Percentiles rank a stretch among this genome's conserved stretches.
phyloP scores from a whole-genome alignment of 768 basidiomycete genomes.

The Arthromyces matolae region DNA sequence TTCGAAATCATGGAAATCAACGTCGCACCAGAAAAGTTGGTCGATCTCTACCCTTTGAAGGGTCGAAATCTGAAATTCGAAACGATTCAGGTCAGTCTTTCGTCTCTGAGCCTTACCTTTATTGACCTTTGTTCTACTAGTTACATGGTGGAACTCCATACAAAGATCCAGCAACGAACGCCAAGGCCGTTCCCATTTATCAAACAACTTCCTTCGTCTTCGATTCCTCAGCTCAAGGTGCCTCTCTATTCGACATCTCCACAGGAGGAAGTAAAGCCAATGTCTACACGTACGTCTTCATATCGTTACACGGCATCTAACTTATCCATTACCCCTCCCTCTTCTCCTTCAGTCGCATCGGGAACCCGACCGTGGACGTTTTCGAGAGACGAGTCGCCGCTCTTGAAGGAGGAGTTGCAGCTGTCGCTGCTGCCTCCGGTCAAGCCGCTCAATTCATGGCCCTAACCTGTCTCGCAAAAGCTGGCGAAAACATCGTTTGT shows the following conservation, averaged over 20 bases:
- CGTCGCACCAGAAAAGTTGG: constrained; percentile 5
- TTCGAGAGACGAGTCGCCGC: constrained; percentile 66
- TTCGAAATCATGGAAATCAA: constrained; percentile 12
- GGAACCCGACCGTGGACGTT: constrained; percentile 35
- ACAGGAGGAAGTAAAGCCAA: constrained; percentile 9
- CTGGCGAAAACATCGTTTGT: constrained; percentile 65
- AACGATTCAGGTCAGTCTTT: constrained; percentile 27
- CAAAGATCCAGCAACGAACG: constrained; percentile 49
- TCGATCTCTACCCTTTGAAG: constrained; percentile 22
- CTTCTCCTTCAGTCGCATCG: constrained; percentile 7
- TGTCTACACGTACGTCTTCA: constrained; percentile 4
- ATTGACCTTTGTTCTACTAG: constrained; percentile 31
- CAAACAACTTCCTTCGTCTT: constrained; percentile 54
- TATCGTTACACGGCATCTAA: not conserved
- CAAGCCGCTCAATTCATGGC: constrained; percentile 64
- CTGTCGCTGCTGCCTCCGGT: constrained; percentile 55
- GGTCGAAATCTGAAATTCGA: constrained; percentile 49
- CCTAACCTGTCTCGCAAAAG: constrained; percentile 44
- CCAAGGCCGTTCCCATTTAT: constrained; percentile 64
- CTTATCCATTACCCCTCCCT: too few species aligned
- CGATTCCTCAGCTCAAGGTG: constrained; percentile 45
- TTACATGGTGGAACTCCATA: constrained; percentile 56
- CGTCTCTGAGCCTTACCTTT: not conserved
- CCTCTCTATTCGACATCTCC: constrained; percentile 10
- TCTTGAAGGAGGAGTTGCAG: constrained; percentile 60